Base-by-base conservation (phyloP, 192 early-diverging fungal species). In the Coemansia erecta region DNA sequence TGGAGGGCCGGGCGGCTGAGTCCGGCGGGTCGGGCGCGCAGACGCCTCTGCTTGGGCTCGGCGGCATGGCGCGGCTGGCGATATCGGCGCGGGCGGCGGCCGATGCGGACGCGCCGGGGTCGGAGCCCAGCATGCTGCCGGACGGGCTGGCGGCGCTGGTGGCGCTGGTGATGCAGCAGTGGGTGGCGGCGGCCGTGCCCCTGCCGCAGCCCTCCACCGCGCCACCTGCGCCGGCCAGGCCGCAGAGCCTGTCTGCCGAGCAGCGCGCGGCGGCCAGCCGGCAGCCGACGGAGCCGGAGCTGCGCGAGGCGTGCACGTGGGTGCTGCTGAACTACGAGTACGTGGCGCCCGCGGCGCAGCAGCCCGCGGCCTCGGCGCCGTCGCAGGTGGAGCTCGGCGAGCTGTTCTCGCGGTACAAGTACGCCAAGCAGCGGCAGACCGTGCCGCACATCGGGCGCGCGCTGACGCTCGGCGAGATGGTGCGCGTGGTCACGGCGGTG, bases 221-320 rank as follows among this genome's bases (percentile, higher is more conserved):
- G 18, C 52, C 53, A 21, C 33, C 52, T 21, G 35, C 33, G 55
- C 24, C 31, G 1, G 26, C 4, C 14, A 51, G 53, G 64, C 61
- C 41, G 14, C 55, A 45, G 40, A 12, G 19, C 21, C 53, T 26
- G 33, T 18, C 48, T 10, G 44, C 39, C 19, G 23, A 44, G n/a
- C 47, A 62, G 18, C 45, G 28, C 21, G 48, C 40, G 24, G 52
- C 53, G 0, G 41, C 67, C 9, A 56, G 51, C 28, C 26, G 49
- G 21, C 77, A 64, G 17, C 77, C 77, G 12, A 74, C 77, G 5
- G 77, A 80, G 57, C 72, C 67, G 0, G 77, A 80, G 62, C 62
- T 80, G 55, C 77, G 77, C 19, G 77, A 80, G 53, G 77, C 77
- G 9, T 80, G 77, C 18, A 80, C 77, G 7, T 80, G 77, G 77